Base-by-base conservation (phyloP, 2,329 filamentous ascomycete species). In the Fusarium avenaceum region DNA sequence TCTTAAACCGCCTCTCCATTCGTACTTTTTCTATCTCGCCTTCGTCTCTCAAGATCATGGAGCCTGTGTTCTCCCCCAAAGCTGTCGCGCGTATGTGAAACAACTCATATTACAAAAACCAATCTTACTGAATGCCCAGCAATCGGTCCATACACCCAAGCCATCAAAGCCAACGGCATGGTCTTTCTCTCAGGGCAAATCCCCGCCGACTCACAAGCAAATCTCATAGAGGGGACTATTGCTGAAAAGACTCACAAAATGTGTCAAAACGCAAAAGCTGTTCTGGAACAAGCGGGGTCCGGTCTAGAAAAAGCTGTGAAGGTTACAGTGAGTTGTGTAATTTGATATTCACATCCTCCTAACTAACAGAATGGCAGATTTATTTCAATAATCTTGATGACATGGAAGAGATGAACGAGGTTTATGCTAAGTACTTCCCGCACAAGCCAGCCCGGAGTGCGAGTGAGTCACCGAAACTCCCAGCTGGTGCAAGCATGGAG, bases 111-210 rank as follows among this genome's bases (percentile, higher is more conserved):
- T 40, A 19, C 14, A 26, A 38, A 17, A 32, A 39, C 10, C 30
- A 44, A n/a, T 33, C 13, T 26, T 19, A 39, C 22, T 61, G 19
- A 62, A 20, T 22, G 7, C 13, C 6, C n/a, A 67, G 63, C 63
- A 4, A 58, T 67, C 19, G 63, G 64, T 7, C 57, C 57, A 19
- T 69, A 61, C 9, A 65, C 67, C 3, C 69, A 70, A 30, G 69
- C 69, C 8, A 60, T 72, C 44, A 72, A 72, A 22, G 66, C 69
- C 24, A 70, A 70, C 38, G 63, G 86, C 56, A 83, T 89, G 63
- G 84, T 92, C n/a, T 92, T 87, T 79, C 84, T 90, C 72, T 91
- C 90, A 0, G 90, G 90, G 60, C 88, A 90, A 70, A 89, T 92
- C 64, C 89, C 89, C 52, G 87, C 87, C 59, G 86, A 90, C 74